Evolutionary conservation across 345 rosid species (phyloP).

Genomic region (Syzygium grande): DNA sequence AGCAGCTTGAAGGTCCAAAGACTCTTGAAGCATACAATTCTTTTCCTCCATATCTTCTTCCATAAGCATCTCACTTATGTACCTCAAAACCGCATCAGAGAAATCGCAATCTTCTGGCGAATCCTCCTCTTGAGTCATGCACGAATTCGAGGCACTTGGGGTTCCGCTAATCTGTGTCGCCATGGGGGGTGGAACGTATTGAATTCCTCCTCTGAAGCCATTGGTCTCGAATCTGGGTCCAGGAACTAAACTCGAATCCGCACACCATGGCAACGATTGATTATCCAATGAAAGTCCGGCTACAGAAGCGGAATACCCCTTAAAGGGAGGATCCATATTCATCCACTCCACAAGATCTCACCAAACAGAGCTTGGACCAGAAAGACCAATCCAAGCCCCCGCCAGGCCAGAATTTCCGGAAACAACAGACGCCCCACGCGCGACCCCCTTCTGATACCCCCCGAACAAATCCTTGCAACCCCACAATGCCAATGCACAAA

Average conservation of each 20-base stretch:
- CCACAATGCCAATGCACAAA: neutral
- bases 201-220: constrained; percentile 20
- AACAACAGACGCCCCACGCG: neutral
- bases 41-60: constrained; percentile 85
- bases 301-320: constrained; percentile 22
- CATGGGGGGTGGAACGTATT: constrained; percentile 12
- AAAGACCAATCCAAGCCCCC: neutral
- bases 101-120: constrained; percentile 60
- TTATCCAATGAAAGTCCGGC: constrained; percentile 30
- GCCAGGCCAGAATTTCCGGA: neutral
- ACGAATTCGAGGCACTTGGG: neutral
- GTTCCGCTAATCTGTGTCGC: constrained; percentile 3
- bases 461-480: neutral
- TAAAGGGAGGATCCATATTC: constrained; percentile 48
- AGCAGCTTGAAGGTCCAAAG: constrained; percentile 78
- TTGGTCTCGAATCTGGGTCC: constrained; percentile 18
- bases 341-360: constrained; percentile 2
- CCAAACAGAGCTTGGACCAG: neutral
- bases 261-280: constrained; percentile 24
- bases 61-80: constrained; percentile 81
- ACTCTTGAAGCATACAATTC: constrained; percentile 74
- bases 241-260: constrained; percentile 29
- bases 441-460: neutral
- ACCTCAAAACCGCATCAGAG: constrained; percentile 71
- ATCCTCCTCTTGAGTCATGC: constrained; percentile 35